Evolutionary conservation across 306 rosid genomes (phyloP).

Genomic region (Crataegus laevigata): DNA sequence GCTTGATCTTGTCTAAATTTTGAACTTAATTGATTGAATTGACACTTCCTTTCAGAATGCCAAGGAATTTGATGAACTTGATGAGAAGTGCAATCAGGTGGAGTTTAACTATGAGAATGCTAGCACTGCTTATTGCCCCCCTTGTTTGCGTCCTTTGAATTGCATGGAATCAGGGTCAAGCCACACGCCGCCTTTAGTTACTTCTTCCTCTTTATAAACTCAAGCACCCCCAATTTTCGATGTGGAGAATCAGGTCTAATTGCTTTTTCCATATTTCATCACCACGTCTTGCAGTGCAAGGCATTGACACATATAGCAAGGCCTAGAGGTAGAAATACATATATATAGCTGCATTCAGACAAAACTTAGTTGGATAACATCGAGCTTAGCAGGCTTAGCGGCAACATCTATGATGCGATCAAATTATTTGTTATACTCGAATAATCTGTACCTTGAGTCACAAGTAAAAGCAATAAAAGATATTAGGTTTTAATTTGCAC

Average conservation of each 20-base stretch:
- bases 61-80: slow-evolving; percentile 66
- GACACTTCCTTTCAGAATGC: slow-evolving; percentile 39
- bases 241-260: not conserved
- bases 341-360: not conserved
- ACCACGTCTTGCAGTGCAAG: not conserved
- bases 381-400: not conserved
- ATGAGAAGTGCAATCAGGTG: slow-evolving; percentile 36
- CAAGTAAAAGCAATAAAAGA: not conserved
- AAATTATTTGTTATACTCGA: not conserved
- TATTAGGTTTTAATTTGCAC: not conserved
- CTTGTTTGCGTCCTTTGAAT: slow-evolving; percentile 51
- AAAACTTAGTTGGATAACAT: not conserved
- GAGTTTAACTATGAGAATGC: slow-evolving; percentile 60
- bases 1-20: not conserved
- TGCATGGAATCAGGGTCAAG: slow-evolving; percentile 41
- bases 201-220: slow-evolving; percentile 17
- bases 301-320: no score
- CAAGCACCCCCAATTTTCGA: not conserved
- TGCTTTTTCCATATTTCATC: not conserved
- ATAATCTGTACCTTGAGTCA: not conserved
- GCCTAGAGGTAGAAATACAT: not conserved
- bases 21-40: not conserved
- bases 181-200: slow-evolving; percentile 32
- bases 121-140: slow-evolving; percentile 56
- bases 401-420: not conserved